These are phyloP conservation scores for Candida maris DNA, from an alignment of 805 yeast genomes.

Conservation along the genomic window DNA sequence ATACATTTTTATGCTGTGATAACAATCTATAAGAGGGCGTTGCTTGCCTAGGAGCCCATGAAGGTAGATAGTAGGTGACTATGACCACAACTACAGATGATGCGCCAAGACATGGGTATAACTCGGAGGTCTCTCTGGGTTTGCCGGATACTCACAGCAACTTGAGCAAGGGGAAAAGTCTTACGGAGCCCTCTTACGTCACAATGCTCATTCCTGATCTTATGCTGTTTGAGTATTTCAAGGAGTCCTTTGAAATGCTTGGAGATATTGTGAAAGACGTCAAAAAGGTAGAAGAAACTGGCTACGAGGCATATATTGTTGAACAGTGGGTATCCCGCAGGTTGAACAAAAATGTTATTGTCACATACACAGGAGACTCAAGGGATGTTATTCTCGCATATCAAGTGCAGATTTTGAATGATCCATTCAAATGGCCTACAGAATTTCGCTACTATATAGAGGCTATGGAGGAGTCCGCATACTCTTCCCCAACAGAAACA, in stretches of 20 bases:
- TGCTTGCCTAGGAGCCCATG: too few relatives aligned
- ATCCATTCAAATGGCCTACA: slow-evolving; percentile 44
- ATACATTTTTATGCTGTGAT: too few relatives aligned
- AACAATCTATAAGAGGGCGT: too few relatives aligned
- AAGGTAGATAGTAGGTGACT: too few relatives aligned
- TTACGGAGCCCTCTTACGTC: slow-evolving; percentile 7
- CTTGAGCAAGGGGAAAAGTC: neutral
- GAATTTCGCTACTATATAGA: slow-evolving; percentile 57
- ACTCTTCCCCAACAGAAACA: slow-evolving; percentile 65
- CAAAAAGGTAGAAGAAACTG: slow-evolving; percentile 50
- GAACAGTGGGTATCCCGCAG: slow-evolving; percentile 92
- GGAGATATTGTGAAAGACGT: slow-evolving; percentile 37
- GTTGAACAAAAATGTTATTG: slow-evolving; percentile 59
- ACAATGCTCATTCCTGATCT: slow-evolving; percentile 48
- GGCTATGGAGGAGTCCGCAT: slow-evolving; percentile 55
- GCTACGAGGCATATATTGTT: slow-evolving; percentile 86
- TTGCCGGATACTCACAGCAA: neutral
- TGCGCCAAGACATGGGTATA: neutral
- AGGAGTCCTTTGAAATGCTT: slow-evolving; percentile 34
- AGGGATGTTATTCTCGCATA: slow-evolving; percentile 58
- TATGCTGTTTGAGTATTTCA: slow-evolving; percentile 46
- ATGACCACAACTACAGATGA: too few relatives aligned
- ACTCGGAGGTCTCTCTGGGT: neutral
- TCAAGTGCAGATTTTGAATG: slow-evolving; percentile 52
- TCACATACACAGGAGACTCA: slow-evolving; percentile 82